Evolutionary conservation across 2,329 filamentous ascomycete genomes (phyloP).

Genomic region (Fusarium nematophilum): DNA sequence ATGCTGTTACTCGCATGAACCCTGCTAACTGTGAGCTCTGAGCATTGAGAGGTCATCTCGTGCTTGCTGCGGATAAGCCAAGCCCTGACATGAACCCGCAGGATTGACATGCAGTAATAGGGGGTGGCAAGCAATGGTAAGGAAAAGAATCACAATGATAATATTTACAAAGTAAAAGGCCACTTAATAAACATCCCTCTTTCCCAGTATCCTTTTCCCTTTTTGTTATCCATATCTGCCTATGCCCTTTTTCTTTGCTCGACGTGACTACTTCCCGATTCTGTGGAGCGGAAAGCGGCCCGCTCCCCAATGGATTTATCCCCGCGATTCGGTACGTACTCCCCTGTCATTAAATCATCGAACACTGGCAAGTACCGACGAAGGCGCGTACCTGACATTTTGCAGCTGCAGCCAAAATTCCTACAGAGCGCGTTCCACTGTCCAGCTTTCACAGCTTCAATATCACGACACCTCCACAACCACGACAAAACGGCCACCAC

Average conservation of each 20-base stretch:
- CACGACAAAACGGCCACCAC: neutral
- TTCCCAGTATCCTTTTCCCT: too few relatives aligned
- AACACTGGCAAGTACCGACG: neutral
- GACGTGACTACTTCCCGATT: constrained; percentile 12
- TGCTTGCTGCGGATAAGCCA: neutral
- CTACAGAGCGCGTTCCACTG: constrained; percentile 8
- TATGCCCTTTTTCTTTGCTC: neutral
- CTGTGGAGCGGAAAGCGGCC: constrained; percentile 37
- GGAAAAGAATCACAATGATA: neutral
- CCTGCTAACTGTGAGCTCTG: neutral
- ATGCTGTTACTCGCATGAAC: constrained; percentile 4
- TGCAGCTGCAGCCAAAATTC: constrained; percentile 10
- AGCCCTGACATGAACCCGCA: constrained; percentile 7
- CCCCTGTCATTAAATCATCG: neutral
- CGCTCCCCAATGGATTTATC: constrained; percentile 28
- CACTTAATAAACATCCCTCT: too few relatives aligned
- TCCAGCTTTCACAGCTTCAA: constrained; percentile 10
- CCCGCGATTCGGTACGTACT: constrained; percentile 28
- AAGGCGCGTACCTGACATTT: constrained; percentile 8
- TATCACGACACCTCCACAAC: neutral
- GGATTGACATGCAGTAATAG: constrained; percentile 3
- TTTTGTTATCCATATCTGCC: neutral
- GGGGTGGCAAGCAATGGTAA: neutral
- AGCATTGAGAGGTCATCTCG: neutral
- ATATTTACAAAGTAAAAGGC: neutral